A percentile compares a stretch with the other conserved stretches of the same genome.
These are phyloP conservation scores for Neocallimastix lanati DNA, from an alignment of 192 early-diverging fungal genomes.

Conservation along the genomic window DNA sequence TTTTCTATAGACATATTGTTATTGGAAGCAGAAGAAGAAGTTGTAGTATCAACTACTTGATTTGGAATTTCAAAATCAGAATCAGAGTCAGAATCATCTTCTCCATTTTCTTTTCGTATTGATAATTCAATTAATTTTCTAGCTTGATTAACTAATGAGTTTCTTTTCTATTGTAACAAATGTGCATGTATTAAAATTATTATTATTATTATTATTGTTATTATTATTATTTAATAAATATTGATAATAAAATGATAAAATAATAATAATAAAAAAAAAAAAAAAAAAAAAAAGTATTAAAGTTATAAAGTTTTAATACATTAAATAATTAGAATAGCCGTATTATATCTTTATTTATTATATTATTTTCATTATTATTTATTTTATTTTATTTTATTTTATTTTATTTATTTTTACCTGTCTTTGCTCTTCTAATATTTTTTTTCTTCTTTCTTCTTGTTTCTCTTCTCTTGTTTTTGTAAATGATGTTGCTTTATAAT, in stretches of 20 bases:
- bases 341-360: too few relatives aligned
- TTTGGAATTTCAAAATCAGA: background rate
- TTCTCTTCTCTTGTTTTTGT: background rate
- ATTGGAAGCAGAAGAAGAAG: too few relatives aligned
- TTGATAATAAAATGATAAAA: too few relatives aligned
- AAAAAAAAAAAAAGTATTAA: too few relatives aligned
- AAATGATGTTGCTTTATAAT: background rate
- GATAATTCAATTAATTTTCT: background rate
- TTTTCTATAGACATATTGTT: background rate
- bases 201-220: too few relatives aligned
- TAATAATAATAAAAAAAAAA: too few relatives aligned
- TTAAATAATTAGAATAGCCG: too few relatives aligned
- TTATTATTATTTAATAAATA: too few relatives aligned
- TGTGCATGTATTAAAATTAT: too few relatives aligned
- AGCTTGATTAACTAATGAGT: background rate
- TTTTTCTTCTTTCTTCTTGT: background rate
- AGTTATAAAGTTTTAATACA: too few relatives aligned
- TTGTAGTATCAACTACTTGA: background rate
- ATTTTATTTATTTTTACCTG: background rate
- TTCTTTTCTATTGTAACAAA: background rate
- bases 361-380: too few relatives aligned
- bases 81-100: background rate
- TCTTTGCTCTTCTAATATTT: background rate
- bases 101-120: background rate
- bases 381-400: too few relatives aligned